phyloP scores from a whole-genome alignment of 345 rosid genomes.

The Aquilaria malaccensis region DNA sequence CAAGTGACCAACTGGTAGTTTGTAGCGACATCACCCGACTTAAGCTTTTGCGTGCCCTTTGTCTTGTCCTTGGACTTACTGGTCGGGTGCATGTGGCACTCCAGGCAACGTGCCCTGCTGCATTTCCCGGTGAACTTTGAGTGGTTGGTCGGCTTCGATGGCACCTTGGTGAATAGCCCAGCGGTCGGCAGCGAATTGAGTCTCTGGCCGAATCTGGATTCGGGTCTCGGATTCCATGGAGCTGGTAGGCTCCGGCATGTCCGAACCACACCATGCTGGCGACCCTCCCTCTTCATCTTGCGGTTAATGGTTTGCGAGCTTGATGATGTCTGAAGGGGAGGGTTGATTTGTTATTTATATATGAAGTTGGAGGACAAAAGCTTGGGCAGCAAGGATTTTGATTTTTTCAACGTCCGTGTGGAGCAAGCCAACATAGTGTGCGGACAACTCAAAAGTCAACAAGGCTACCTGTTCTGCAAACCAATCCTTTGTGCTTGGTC shows the following conservation, averaged over 20 bases:
- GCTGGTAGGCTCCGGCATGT: slow-evolving; percentile 38
- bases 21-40: slow-evolving; percentile 32
- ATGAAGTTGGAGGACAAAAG: not conserved
- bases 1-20: slow-evolving; percentile 30
- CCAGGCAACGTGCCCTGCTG: slow-evolving; percentile 31
- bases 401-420: slow-evolving; percentile 13
- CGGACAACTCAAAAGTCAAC: too few species aligned
- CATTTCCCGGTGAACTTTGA: slow-evolving; percentile 68
- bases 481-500: too few species aligned
- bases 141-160: slow-evolving; percentile 50
- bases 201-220: slow-evolving; percentile 22
- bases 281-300: slow-evolving; percentile 63
- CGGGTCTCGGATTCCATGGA: slow-evolving; percentile 34
- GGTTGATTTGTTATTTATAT: not conserved
- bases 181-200: slow-evolving; percentile 33
- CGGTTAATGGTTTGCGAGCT: slow-evolving; percentile 7
- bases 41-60: slow-evolving; percentile 49
- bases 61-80: slow-evolving; percentile 48
- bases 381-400: slow-evolving; percentile 27
- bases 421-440: slow-evolving; percentile 11
- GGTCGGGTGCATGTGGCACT: slow-evolving; percentile 36
- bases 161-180: slow-evolving; percentile 34
- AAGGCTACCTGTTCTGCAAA: too few species aligned
- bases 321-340: not conserved
- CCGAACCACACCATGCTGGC: slow-evolving; percentile 65